Base-by-base conservation (phyloP, 106 monocot species). In the Xerophyta viscosa region DNA sequence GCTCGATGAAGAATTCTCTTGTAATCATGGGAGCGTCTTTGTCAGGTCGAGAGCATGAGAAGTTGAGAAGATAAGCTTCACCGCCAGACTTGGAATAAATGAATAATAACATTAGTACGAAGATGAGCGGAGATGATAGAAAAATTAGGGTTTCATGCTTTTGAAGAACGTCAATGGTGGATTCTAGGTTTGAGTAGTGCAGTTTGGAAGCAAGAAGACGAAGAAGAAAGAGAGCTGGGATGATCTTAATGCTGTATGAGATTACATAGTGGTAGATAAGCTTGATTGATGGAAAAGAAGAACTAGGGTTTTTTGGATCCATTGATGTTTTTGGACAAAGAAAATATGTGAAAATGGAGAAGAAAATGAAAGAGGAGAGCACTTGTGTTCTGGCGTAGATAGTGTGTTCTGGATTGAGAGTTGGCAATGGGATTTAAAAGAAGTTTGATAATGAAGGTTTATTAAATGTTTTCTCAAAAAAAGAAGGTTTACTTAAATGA, bases 211-310 rank as follows among this genome's bases (percentile, higher is more conserved):
- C 37, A 11, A 58, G 36, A 45, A 52, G 44, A 23, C n/a, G n/a
- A 50, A 31, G 11, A 68, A 18, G 18, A 68, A 28, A 6, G 75
- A 56, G n/a, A 2, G 63, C 17, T 49, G 68, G 63, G 48, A 69
- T 17, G 45, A 75, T 50, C 30, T 52, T 58, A 41, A 75, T 43
- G n/a, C 26, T 58, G 28, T 75, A 48, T 30, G 69, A 56, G 64
- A 69, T 53, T 11, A 69, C 31, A 68, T 69, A 69, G 52, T 69
- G 75, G 64, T 69, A 75, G 1, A 62, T 63, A 2, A 69, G 75
- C 59, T 75, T 75, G 6, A 68, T 67, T 25, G 61, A 58, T 18
- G 56, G 67, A 31, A 75, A 57, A 19, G 46, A 46, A 8, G 6
- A 7, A 39, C 13, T 49, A 49, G 49, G 25, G n/a, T n/a, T n/a